phyloP scores from a whole-genome alignment of 345 rosid genomes.

The Laguncularia racemosa region DNA sequence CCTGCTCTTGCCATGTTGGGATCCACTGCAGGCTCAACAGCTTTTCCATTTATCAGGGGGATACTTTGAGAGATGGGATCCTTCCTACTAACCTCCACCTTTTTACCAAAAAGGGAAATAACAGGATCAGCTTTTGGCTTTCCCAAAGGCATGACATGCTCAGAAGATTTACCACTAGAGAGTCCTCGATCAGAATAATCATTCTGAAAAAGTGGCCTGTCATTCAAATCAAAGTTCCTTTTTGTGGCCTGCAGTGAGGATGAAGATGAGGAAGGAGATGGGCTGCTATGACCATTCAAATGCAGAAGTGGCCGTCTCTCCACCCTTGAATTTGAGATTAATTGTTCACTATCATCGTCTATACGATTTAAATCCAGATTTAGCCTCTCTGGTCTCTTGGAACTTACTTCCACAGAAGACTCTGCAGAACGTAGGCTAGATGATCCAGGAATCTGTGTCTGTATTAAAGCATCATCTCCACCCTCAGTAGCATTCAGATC shows the following conservation, averaged over 20 bases:
- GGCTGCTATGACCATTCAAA: constrained; percentile 51
- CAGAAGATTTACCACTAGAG: constrained; percentile 24
- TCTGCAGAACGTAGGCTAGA: constrained; percentile 46
- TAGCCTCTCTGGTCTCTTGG: constrained; percentile 53
- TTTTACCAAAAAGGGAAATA: constrained; percentile 68
- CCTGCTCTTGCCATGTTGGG: constrained; percentile 41
- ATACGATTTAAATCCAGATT: constrained; percentile 69
- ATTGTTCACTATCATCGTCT: constrained; percentile 61
- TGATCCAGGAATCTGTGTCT: constrained; percentile 43
- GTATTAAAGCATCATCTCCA: constrained; percentile 54
- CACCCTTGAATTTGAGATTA: constrained; percentile 38
- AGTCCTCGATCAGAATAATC: constrained; percentile 48
- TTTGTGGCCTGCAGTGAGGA: constrained; percentile 56
- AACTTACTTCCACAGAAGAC: constrained; percentile 53
- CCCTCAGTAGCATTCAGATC: constrained; percentile 81
- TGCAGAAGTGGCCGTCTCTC: constrained; percentile 40
- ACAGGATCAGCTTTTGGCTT: constrained; percentile 45
- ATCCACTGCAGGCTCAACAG: constrained; percentile 35
- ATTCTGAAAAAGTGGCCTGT: constrained; percentile 44
- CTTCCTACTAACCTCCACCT: constrained; percentile 54
- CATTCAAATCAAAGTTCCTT: constrained; percentile 89
- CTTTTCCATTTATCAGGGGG: constrained; percentile 55
- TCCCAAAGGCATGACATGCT: constrained; percentile 27
- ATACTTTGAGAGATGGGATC: constrained; percentile 35
- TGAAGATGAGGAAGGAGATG: constrained; percentile 72